A percentile compares a stretch with the other conserved stretches of the same genome.
phyloP scores from a whole-genome alignment of 192 early-diverging fungal genomes.

The Coemansia sp. region DNA sequence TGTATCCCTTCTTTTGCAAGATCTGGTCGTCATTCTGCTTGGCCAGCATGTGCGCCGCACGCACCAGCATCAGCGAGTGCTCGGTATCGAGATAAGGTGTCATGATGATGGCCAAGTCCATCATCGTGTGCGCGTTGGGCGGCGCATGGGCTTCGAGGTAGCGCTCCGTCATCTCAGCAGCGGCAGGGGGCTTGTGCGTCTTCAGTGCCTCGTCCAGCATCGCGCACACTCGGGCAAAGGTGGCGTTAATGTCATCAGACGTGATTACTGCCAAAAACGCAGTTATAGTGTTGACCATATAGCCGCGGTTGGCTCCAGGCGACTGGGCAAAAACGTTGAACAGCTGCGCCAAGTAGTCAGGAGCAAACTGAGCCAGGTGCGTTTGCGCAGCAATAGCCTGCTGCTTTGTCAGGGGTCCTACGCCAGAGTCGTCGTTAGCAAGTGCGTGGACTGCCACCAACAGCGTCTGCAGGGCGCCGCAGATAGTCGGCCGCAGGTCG shows the following conservation, averaged over 20 bases:
- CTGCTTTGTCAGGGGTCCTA: slow-evolving; percentile 50
- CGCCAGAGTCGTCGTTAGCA: slow-evolving; percentile 17
- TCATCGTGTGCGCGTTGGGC: slow-evolving; percentile 80
- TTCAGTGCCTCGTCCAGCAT: slow-evolving; percentile 61
- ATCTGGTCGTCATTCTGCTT: slow-evolving; percentile 65
- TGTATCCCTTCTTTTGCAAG: slow-evolving; percentile 96
- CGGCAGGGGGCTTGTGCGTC: slow-evolving; percentile 52
- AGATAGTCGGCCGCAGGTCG: slow-evolving; percentile 76
- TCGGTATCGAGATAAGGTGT: slow-evolving; percentile 69
- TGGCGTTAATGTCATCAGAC: slow-evolving; percentile 59
- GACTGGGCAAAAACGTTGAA: slow-evolving; percentile 78
- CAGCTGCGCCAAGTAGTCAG: slow-evolving; percentile 70
- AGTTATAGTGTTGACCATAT: slow-evolving; percentile 66
- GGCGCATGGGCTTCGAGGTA: slow-evolving; percentile 57
- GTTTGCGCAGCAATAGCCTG: slow-evolving; percentile 59
- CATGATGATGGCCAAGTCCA: slow-evolving; percentile 81
- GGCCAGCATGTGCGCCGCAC: slow-evolving; percentile 43
- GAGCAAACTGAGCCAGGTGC: slow-evolving; percentile 64
- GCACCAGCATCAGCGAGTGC: slow-evolving; percentile 61
- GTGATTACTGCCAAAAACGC: slow-evolving; percentile 65
- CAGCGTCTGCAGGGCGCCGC: slow-evolving; percentile 67
- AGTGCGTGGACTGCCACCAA: slow-evolving; percentile 47
- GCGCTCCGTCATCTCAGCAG: slow-evolving; percentile 53
- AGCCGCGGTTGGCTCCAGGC: slow-evolving; percentile 62
- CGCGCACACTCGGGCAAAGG: slow-evolving; percentile 62